Evolutionary conservation across 352 stramenopile genomes (phyloP).

Genomic region (Phytophthora cryptogea): DNA sequence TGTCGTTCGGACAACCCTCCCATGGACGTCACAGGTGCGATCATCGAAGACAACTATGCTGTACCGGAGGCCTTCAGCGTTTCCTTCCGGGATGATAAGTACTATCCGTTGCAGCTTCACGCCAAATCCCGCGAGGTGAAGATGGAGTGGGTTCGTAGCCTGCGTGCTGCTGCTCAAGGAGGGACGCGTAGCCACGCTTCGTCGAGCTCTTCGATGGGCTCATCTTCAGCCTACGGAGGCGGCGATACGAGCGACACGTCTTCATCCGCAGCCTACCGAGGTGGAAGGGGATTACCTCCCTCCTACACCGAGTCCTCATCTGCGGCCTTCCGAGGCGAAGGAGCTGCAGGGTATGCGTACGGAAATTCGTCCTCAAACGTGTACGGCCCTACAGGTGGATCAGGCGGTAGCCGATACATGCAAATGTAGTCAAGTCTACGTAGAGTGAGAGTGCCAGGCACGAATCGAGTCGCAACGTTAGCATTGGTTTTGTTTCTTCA

Average conservation of each 20-base stretch:
- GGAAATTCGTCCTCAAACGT: constrained; percentile 34
- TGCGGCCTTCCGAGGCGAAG: constrained; percentile 23
- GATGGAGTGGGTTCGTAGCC: constrained; percentile 78
- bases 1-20: constrained; percentile 77
- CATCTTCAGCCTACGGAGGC: constrained; percentile 22
- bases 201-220: constrained; percentile 32
- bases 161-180: constrained; percentile 51
- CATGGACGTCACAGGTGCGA: constrained; percentile 78
- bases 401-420: constrained; percentile 44
- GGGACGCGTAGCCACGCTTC: constrained; percentile 26
- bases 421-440: constrained; percentile 43
- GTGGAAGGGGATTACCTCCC: constrained; percentile 13
- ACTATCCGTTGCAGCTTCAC: constrained; percentile 82
- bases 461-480: constrained; percentile 13
- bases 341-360: constrained; percentile 16
- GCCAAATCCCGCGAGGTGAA: constrained; percentile 81
- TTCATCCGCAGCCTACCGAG: constrained; percentile 14
- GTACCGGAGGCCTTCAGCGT: constrained; percentile 84
- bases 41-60: constrained; percentile 78
- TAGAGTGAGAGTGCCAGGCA: constrained; percentile 14
- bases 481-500: constrained; percentile 18
- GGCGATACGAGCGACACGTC: constrained; percentile 18
- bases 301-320: constrained; percentile 28
- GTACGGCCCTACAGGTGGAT: constrained; percentile 31
- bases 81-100: constrained; percentile 79